Base-by-base conservation (phyloP, 2,329 filamentous ascomycete species). In the Teratosphaeria destructans region DNA sequence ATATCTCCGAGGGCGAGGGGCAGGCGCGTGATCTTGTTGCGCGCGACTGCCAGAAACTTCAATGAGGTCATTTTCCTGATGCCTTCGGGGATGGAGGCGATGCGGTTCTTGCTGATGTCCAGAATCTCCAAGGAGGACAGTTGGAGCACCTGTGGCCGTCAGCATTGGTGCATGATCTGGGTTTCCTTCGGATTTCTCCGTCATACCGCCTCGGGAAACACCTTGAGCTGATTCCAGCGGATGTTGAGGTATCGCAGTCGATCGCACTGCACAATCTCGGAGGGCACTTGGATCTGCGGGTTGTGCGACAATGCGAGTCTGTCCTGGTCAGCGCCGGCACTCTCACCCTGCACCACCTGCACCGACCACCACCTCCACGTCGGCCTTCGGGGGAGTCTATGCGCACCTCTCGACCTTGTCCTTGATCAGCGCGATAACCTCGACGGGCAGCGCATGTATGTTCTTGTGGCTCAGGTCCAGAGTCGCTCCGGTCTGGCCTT, bases 71-170 rank as follows among this genome's bases (percentile, higher is more conserved):
- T 79, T 69, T 86, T 90, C 61, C 83, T 84, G 62, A 96, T 89
- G 58, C 92, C 88, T 54, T 86, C 83, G 0, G 93, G 91, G 1
- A 97, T 81, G 10, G 82, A 78, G 55, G 82, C 83, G 62, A 97
- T 85, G 72, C 88, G 90, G 72, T 97, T 97, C 67, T 89, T 85
- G 72, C 91, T 92, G 58, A 97, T 81, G 75, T 97, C 93, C 62
- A 97, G 82, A 61, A 96, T 96, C 75, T 97, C 92, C 59, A 97
- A 82, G 37, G 90, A 88, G 57, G 84, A 86, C 62, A 97, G 81
- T 73, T 91, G 86, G 72, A 93, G 92, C 60, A 97, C 83, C 91
- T 95, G 70, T 64, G 56, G 68, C 53, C 67, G 59, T 73, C 62
- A 73, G 68, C 55, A 39, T 29, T 39, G 34, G 34, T 19, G 27